Evolutionary conservation across 129 eudicot genomes (phyloP), one percentile per base, ranked within the genome.

Genomic region (Tanacetum coccineum): DNA sequence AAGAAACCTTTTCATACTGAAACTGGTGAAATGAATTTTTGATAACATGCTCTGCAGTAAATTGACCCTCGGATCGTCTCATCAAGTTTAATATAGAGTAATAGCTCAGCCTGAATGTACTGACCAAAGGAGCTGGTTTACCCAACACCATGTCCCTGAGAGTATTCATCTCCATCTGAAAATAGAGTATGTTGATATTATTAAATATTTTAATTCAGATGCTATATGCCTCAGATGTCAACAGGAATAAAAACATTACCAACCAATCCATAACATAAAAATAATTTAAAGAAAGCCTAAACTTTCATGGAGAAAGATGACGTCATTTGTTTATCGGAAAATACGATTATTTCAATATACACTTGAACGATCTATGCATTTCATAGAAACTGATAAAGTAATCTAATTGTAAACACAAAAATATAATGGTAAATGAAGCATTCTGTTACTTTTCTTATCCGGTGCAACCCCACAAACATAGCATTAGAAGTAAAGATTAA

Each of bases 61-160:
- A 94, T 66, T 94, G 99, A 13, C 99, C 99, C 73, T 87, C 95
- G 13, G 99, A 93, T 51, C 97, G 99, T 77, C 99, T 89, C 99
- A 94, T 87, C 57, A 94, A 78, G 77, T 94, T 94, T 78, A 94
- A 78, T 28, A 94, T 94, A 58, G 99, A 86, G 84, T 89, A 94
- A 83, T 94, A 94, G 79, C 99, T 94, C 64, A 94, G 78, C 81
- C 99, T 81, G 74, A 94, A 94, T 22, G 99, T 89, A 78, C 99
- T 94, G 82, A 94, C 88, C 68, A 94, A 68, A 21, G 99, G 99
- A 45, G 96, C 99, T 30, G 99, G 99, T 78, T 74, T 94, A 53
- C 99, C 99, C 79, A 89, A 72, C 19, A 94, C 90, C 99, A 94
- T 94, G 72, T 94, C 96, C 81, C 80, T 89, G 19, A 94, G 82